Base-by-base conservation (phyloP, 2,329 filamentous ascomycete genomes). In the Bipolaris victoriae region DNA sequence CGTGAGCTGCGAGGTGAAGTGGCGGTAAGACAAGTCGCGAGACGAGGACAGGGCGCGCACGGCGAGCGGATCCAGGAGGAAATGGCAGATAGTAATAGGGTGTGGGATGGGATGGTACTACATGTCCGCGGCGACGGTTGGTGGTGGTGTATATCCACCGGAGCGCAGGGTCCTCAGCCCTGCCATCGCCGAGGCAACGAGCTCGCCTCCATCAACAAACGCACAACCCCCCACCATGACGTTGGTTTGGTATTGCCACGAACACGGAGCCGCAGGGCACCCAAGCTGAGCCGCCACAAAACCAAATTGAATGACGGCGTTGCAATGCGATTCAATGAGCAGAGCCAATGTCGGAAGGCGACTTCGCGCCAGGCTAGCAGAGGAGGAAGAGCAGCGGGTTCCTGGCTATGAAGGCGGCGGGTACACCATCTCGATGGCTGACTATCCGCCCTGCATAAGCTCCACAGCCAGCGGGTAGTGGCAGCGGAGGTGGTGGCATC, bases 71-170 rank as follows among this genome's bases (percentile, higher is more conserved):
- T 61, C 59, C 60, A 67, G 57, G 43, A 61, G 52, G 43, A 49
- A 22, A 52, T 57, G 52, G 45, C 33, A 31, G 62, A 61, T 72
- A 74, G 71, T 44, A 74, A 75, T 75, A 70, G 60, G 62, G 54
- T 56, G 29, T 22, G 41, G 41, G 54, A 49, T 59, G 52, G 47
- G 56, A 52, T 50, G 61, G 53, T 57, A 48, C 49, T 44, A 24
- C 40, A 41, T 60, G 52, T 44, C 44, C 36, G 26, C 53, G 55
- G 31, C 45, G 16, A 24, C 43, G 16, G 40, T 43, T 43, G 41
- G 47, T 18, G 35, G 52, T 59, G 46, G 49, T 64, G 61, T 57
- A 60, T 69, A 69, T 64, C 47, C 39, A 52, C 58, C 53, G 44
- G 44, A 36, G 60, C 46, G 62, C 58, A 64, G 60, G 62, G 58